Percentiles rank a stretch among this genome's conserved stretches.
Evolutionary conservation across 768 basidiomycete genomes (phyloP).

Genomic region (Kondoa malvinella): DNA sequence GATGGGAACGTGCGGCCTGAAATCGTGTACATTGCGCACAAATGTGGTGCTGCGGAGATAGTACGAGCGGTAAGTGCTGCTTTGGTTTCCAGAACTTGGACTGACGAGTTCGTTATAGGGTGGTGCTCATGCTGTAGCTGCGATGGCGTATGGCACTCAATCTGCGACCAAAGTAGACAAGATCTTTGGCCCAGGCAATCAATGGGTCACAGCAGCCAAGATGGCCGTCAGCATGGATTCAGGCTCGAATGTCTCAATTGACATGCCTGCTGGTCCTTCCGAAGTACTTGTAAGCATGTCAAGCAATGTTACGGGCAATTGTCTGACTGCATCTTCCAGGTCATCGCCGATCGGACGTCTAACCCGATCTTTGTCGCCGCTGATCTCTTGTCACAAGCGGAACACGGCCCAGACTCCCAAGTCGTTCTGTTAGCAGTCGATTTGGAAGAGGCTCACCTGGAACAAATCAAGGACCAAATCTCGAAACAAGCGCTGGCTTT

Average conservation of each 20-base stretch:
- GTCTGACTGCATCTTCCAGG: slow-evolving; percentile 41
- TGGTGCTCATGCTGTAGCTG: slow-evolving; percentile 88
- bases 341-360: slow-evolving; percentile 76
- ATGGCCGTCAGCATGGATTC: slow-evolving; percentile 99
- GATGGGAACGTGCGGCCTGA: slow-evolving; percentile 91
- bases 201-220: slow-evolving; percentile 99
- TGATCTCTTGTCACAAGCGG: slow-evolving; percentile 90
- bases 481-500: slow-evolving; percentile 73
- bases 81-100: neutral
- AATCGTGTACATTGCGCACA: slow-evolving; percentile 85
- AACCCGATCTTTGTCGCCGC: slow-evolving; percentile 85
- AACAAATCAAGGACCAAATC: slow-evolving; percentile 67
- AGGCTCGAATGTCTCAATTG: slow-evolving; percentile 85
- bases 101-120: slow-evolving; percentile 35
- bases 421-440: slow-evolving; percentile 76
- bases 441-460: slow-evolving; percentile 42
- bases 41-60: slow-evolving; percentile 76
- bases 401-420: slow-evolving; percentile 95
- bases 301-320: too few relatives aligned
- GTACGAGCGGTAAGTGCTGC: slow-evolving; percentile 45
- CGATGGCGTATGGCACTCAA: slow-evolving; percentile 89
- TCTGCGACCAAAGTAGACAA: slow-evolving; percentile 97
- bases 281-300: slow-evolving; percentile 68
- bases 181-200: slow-evolving; percentile 97
- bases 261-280: slow-evolving; percentile 97